Conservation (phyloP, 257 asterid species). For the Solanum chiquidenum region DNA sequence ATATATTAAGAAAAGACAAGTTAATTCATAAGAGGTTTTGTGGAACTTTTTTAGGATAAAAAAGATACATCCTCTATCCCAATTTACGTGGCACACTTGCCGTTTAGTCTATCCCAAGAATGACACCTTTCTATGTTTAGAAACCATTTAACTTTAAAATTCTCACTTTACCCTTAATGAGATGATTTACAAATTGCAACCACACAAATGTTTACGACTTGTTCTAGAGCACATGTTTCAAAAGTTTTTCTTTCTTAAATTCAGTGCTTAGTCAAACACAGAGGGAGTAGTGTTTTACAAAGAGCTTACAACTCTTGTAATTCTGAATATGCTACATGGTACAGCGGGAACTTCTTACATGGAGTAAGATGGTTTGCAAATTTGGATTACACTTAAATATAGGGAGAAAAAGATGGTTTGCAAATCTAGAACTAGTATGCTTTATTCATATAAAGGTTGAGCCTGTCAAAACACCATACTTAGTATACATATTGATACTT, state of each 20-base stretch:
- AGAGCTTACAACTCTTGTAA: background rate
- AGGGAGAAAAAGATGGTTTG: background rate
- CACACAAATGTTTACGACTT: background rate
- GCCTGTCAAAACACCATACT: background rate
- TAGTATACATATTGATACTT: background rate
- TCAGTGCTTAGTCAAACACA: background rate
- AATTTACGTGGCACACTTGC: background rate
- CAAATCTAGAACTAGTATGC: background rate
- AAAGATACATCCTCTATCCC: background rate
- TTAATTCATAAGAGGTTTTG: background rate
- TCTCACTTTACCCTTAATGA: background rate
- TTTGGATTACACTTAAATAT: background rate
- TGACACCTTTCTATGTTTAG: background rate
- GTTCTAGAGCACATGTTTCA: background rate
- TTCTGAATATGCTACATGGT: background rate
- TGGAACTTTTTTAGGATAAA: background rate
- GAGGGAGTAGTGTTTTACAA: background rate
- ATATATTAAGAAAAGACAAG: background rate
- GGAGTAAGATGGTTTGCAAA: background rate
- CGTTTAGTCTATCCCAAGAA: background rate
- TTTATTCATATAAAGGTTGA: background rate
- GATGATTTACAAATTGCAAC: background rate
- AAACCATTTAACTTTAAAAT: background rate
- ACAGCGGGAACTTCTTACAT: background rate
- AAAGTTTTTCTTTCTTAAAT: background rate